Conservation (phyloP, 2,329 filamentous ascomycete genomes). For the Ceratocystis smalleyi region DNA sequence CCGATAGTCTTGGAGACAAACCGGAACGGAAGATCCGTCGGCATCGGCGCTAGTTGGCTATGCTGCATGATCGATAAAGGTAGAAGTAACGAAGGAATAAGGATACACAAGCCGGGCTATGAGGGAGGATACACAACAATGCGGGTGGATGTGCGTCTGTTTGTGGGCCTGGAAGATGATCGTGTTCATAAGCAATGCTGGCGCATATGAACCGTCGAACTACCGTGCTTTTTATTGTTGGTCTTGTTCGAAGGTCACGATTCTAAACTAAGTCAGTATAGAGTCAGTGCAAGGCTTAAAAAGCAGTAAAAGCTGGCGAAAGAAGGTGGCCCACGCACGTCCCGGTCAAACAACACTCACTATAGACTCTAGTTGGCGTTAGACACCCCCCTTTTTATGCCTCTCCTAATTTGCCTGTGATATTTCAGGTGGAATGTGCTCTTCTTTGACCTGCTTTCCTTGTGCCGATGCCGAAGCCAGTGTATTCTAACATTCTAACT, state of each 20-base stretch:
- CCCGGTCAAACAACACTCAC: background rate
- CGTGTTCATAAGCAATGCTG: background rate
- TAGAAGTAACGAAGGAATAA: background rate
- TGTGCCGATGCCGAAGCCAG: background rate
- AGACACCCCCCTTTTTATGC: too few species aligned
- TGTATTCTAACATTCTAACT: background rate
- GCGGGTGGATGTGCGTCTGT: background rate
- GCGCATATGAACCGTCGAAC: too few species aligned
- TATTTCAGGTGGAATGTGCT: background rate
- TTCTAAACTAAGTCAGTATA: background rate
- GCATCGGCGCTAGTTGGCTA: slow-evolving; percentile 80
- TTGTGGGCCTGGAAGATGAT: background rate
- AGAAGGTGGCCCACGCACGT: background rate
- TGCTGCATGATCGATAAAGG: slow-evolving; percentile 8
- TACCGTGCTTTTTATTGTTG: background rate
- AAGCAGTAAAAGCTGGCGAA: too few species aligned
- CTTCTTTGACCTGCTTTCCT: background rate
- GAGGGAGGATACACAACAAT: background rate
- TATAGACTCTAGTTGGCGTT: background rate
- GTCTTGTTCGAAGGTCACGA: background rate
- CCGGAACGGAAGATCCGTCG: slow-evolving; percentile 73
- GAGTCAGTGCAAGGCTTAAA: background rate
- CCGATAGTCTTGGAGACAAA: slow-evolving; percentile 95
- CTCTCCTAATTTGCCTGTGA: too few species aligned
- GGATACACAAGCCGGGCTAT: background rate